phyloP scores from a whole-genome alignment of 352 stramenopile genomes.

The Phytophthora pluvialis region DNA sequence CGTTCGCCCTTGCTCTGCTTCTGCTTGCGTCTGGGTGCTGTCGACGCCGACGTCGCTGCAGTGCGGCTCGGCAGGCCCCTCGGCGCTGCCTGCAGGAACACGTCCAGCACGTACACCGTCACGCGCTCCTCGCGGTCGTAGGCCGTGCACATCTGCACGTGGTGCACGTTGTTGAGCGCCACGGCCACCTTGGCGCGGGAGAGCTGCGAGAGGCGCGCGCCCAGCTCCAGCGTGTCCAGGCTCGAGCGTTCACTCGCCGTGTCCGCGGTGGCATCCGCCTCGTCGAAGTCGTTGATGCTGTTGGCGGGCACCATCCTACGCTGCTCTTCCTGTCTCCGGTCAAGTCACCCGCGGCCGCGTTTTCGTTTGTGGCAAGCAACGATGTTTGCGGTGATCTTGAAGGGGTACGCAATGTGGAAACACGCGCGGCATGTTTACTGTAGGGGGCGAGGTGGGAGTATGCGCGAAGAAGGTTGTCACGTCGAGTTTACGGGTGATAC shows the following conservation, averaged over 20 bases:
- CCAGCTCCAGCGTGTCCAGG: slow-evolving; percentile 29
- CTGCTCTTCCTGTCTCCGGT: not conserved
- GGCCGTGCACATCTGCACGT: slow-evolving; percentile 47
- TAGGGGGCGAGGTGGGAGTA: slow-evolving; percentile 15
- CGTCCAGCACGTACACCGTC: slow-evolving; percentile 57
- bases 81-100: slow-evolving; percentile 51
- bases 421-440: slow-evolving; percentile 22
- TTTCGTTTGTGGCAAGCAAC: slow-evolving; percentile 15
- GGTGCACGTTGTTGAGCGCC: slow-evolving; percentile 66
- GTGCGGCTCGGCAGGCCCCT: slow-evolving; percentile 46
- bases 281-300: slow-evolving; percentile 7
- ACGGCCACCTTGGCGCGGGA: slow-evolving; percentile 45
- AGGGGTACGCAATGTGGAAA: slow-evolving; percentile 4
- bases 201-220: slow-evolving; percentile 31
- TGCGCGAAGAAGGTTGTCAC: slow-evolving; percentile 20
- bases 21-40: not conserved
- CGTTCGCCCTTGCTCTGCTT: slow-evolving; percentile 22
- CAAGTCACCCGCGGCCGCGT: slow-evolving; percentile 6
- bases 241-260: slow-evolving; percentile 30
- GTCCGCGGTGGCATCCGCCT: slow-evolving; percentile 22
- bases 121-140: slow-evolving; percentile 39
- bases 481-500: slow-evolving; percentile 18
- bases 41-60: not conserved
- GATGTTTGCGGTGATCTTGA: slow-evolving; percentile 28
- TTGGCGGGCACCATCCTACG: slow-evolving; percentile 5